Conservation (phyloP, 78 protist genomes). For the slime mould (Dictyostelium discoideum) region DNA sequence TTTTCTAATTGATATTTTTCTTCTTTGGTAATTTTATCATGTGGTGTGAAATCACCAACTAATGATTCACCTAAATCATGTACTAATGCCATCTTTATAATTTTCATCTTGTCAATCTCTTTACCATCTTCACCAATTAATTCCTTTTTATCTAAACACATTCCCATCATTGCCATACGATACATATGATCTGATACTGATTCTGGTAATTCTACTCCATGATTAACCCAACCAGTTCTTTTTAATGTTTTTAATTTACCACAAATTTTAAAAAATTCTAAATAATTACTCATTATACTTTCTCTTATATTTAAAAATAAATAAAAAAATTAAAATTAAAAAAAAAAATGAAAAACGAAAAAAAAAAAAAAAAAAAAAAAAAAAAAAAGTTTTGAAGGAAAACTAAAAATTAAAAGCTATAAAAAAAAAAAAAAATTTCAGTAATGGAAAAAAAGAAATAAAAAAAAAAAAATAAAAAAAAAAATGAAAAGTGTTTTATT, state of each 20-base stretch:
- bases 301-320: not conserved
- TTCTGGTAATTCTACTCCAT: conserved; percentile 78
- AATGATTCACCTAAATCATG: conserved; percentile 90
- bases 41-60: conserved; percentile 91
- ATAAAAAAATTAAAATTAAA: no score
- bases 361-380: no score
- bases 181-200: conserved; percentile 88
- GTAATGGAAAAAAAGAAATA: no score
- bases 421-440: no score
- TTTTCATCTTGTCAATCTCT: conserved; percentile 48
- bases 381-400: no score
- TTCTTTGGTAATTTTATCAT: conserved; percentile 76
- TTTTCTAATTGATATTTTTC: conserved; percentile 79
- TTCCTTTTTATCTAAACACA: conserved; percentile 38
- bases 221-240: conserved; percentile 89
- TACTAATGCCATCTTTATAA: conserved; percentile 86
- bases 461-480: no score
- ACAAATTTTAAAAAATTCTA: conserved; percentile 67
- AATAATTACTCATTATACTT: not conserved
- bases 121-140: not conserved
- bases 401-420: no score
- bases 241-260: conserved; percentile 72
- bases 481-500: no score
- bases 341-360: no score
- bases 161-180: conserved; percentile 80